These are phyloP conservation scores for Mortierella sp. DNA, from an alignment of 371 early-diverging fungal species.

Conservation along the genomic window DNA sequence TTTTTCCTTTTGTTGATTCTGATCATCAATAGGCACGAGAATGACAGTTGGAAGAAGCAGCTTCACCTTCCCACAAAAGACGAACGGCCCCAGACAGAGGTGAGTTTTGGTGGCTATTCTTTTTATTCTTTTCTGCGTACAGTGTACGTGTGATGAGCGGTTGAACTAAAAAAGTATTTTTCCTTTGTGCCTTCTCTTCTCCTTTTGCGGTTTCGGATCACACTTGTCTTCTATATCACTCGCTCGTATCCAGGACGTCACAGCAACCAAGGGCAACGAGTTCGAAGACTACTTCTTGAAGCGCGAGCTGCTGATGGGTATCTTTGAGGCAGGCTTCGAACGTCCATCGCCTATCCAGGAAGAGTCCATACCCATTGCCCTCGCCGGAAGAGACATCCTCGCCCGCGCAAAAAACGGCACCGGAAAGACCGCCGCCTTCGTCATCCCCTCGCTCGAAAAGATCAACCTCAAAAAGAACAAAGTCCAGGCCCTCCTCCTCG, in stretches of 20 bases:
- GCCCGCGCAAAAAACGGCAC: slow-evolving; percentile 99
- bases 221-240: neutral
- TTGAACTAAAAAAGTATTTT: neutral
- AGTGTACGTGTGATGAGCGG: neutral
- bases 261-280: slow-evolving; percentile 95
- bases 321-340: slow-evolving; percentile 94
- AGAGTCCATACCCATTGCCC: slow-evolving; percentile 96
- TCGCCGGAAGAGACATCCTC: slow-evolving; percentile 96
- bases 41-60: slow-evolving; percentile 82
- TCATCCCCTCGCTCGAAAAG: slow-evolving; percentile 96
- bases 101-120: too few relatives aligned
- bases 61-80: slow-evolving; percentile 86
- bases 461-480: slow-evolving; percentile 88
- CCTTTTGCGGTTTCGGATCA: neutral
- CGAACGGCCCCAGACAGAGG: slow-evolving; percentile 90
- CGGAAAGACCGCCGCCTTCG: slow-evolving; percentile 99
- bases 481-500: slow-evolving; percentile 98
- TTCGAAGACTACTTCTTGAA: slow-evolving; percentile 98
- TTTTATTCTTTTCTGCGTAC: neutral
- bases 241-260: slow-evolving; percentile 78
- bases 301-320: slow-evolving; percentile 97
- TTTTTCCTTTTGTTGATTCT: neutral
- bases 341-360: slow-evolving; percentile 98
- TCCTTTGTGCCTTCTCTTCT: neutral
- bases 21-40: slow-evolving; percentile 63